Conservation (phyloP, 805 yeast genomes). For the Isabelozyma rhagii region DNA sequence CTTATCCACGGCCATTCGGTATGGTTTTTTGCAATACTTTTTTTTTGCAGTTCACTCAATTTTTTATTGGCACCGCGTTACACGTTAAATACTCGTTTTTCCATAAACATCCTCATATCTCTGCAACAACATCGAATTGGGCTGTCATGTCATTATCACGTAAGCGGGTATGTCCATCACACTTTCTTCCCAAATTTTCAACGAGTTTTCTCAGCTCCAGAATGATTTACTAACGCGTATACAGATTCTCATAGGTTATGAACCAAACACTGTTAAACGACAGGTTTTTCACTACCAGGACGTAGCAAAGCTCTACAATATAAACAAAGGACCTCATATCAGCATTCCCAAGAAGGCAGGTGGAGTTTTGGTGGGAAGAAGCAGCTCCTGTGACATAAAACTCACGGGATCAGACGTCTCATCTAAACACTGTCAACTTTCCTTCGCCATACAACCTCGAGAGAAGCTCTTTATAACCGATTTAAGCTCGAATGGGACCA, state of each 20-base stretch:
- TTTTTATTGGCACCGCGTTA: neutral
- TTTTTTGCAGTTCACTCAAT: neutral
- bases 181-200: neutral
- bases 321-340: slow-evolving; percentile 14
- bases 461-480: slow-evolving; percentile 51
- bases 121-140: neutral
- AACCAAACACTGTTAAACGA: slow-evolving; percentile 4
- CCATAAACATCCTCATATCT: neutral
- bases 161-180: slow-evolving; percentile 21
- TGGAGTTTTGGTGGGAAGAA: slow-evolving; percentile 46
- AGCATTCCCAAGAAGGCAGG: slow-evolving; percentile 16
- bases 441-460: slow-evolving; percentile 34
- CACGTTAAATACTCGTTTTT: neutral
- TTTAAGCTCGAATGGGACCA: slow-evolving; percentile 63
- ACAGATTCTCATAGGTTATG: slow-evolving; percentile 7
- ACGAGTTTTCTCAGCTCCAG: neutral
- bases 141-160: slow-evolving; percentile 22
- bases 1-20: too few relatives aligned
- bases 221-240: neutral
- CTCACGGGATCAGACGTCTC: slow-evolving; percentile 61
- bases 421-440: slow-evolving; percentile 58
- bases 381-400: slow-evolving; percentile 56
- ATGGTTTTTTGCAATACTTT: neutral
- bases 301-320: slow-evolving; percentile 20
- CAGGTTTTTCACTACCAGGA: slow-evolving; percentile 9